Evolutionary conservation across 305 asterid genomes (phyloP).

Genomic region (Ajuga reptans): DNA sequence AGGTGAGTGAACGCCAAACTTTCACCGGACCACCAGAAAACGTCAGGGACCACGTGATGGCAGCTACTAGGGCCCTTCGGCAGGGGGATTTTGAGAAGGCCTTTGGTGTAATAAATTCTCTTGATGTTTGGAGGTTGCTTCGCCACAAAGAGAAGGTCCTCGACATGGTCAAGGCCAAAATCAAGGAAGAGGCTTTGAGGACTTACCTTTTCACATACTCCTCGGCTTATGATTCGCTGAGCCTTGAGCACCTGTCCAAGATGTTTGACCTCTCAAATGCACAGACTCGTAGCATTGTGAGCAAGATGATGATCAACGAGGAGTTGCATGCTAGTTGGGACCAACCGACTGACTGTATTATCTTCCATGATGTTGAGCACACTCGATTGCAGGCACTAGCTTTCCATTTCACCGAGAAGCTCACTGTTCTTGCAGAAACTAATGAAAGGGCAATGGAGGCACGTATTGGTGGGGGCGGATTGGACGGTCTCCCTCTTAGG

Average conservation of each 20-base stretch:
- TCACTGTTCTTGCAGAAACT: conserved; percentile 63
- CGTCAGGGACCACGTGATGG: conserved; percentile 95
- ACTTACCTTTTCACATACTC: conserved; percentile 83
- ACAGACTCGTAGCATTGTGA: conserved; percentile 66
- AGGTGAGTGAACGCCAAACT: conserved; percentile 73
- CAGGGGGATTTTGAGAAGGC: conserved; percentile 78
- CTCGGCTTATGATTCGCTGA: conserved; percentile 58
- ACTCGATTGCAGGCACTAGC: conserved; percentile 73
- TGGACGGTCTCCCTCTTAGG: conserved; percentile 71
- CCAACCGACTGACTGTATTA: conserved; percentile 80
- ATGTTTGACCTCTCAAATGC: conserved; percentile 74
- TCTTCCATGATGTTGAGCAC: conserved; percentile 75
- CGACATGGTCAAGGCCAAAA: conserved; percentile 69
- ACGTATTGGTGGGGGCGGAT: conserved; percentile 74
- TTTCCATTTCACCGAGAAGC: conserved; percentile 74
- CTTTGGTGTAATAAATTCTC: conserved; percentile 53
- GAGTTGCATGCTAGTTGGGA: conserved; percentile 97
- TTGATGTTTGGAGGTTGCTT: conserved; percentile 81
- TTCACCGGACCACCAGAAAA: conserved; percentile 97
- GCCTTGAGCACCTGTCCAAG: conserved; percentile 69
- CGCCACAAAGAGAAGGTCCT: conserved; percentile 59
- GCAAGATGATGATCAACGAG: conserved; percentile 86
- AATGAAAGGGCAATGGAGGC: conserved; percentile 80
- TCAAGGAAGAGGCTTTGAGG: conserved; percentile 90
- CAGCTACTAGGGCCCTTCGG: conserved; percentile 75